A percentile compares a stretch with the other conserved stretches of the same genome.
Conservation (phyloP, 2,329 filamentous ascomycete genomes). For the Stagonosporopsis cucurbitacearum region DNA sequence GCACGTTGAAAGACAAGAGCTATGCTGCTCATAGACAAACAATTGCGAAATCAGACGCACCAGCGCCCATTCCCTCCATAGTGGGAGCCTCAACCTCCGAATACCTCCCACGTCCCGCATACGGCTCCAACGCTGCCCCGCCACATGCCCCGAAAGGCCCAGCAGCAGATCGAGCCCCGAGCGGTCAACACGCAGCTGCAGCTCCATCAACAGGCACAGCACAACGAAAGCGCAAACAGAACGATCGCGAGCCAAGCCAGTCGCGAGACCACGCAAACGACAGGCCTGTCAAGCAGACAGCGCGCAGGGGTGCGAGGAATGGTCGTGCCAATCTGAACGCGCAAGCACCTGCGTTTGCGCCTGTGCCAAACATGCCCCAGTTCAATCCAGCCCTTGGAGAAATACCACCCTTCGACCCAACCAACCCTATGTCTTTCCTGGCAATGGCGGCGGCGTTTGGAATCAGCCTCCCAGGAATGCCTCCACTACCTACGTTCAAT, state of each 20-base stretch:
- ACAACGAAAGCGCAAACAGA: conserved; percentile 62
- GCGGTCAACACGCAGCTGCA: conserved; percentile 22
- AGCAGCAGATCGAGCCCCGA: conserved; percentile 19
- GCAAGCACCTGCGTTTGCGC: conserved; percentile 18
- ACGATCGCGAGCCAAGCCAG: conserved; percentile 60
- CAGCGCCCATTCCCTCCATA: conserved; percentile 32
- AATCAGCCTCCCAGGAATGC: conserved; percentile 52
- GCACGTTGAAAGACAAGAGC: conserved; percentile 65
- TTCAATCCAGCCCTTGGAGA: conserved; percentile 10
- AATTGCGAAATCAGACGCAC: conserved; percentile 25
- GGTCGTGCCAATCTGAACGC: conserved; percentile 15
- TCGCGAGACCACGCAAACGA: conserved; percentile 46
- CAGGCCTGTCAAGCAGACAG: conserved; percentile 63
- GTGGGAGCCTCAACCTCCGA: conserved; percentile 29
- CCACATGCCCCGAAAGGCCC: conserved; percentile 36
- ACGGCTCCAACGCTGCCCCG: conserved; percentile 29
- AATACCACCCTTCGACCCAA: conserved; percentile 63
- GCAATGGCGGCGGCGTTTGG: conserved; percentile 61
- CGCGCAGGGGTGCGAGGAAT: conserved; percentile 54
- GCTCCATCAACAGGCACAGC: conserved; percentile 3
- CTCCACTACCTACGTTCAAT: conserved; percentile 35
- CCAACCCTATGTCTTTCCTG: conserved; percentile 67
- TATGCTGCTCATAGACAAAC: conserved; percentile 46
- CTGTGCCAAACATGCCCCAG: conserved; percentile 23
- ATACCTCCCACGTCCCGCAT: conserved; percentile 26